Evolutionary conservation across 768 basidiomycete species (phyloP), one percentile per base, ranked within the genome.

Genomic region (Trametes meyenii): DNA sequence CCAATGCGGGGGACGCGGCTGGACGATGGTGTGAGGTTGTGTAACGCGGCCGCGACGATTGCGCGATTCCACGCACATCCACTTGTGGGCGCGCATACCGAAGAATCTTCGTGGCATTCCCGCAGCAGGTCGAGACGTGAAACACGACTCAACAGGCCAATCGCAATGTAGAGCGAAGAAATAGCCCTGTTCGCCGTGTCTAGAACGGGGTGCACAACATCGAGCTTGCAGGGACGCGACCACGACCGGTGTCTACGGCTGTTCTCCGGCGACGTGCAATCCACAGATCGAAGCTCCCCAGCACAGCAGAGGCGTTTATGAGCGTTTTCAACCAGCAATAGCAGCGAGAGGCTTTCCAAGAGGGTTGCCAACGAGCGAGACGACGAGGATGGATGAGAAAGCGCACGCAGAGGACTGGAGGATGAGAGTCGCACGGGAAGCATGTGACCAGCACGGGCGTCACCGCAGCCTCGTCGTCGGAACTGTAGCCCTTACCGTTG

Each of bases 11-110:
- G 40, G 49, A 61, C 39, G 55, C 39, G 40, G 35, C 24, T 54
- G 48, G 60, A 46, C 26, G 56, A 65, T 65, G 60, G 57, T 58
- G 64, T 44, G 57, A 61, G 53, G 52, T 65, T 51, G 52, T 50
- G 64, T 65, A 62, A 65, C 42, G 49, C 44, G 36, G 21, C 49
- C 24, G 40, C 35, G 26, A 49, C 60, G 61, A 65, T 65, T 65
- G 64, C 64, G 64, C 64, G 60, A 65, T 65, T 38, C 24, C 21
- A 39, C 55, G 58, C 58, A 49, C 62, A 55, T 50, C 29, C 42
- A 33, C 29, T 17, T 33, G 21, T 39, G 50, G 40, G 49, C 38
- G 49, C 56, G 56, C 49, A 26, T 19, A 58, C 57, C 49, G 57
- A 58, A 13, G 49, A 43, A 50, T 43, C 40, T n/a, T 58, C 57